Conservation (phyloP, 2,329 filamentous ascomycete genomes). For the Hypoxylon sp. region DNA sequence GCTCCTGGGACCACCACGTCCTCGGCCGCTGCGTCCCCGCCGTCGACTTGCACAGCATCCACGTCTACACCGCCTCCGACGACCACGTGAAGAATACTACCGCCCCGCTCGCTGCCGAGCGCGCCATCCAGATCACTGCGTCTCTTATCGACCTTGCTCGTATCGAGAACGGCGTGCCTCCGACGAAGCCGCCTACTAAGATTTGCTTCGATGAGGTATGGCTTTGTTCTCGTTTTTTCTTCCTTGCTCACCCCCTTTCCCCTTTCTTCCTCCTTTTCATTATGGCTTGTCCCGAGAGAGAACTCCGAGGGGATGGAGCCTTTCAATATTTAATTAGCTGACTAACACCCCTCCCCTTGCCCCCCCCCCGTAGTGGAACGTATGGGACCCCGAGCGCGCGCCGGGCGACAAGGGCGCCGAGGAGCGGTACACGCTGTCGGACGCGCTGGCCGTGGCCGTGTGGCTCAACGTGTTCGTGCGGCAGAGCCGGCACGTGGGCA, state of each 20-base stretch:
- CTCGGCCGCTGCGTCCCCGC: constrained; percentile 72
- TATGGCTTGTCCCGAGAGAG: too few relatives aligned
- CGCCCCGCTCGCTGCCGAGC: constrained; percentile 74
- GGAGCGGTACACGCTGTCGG: constrained; percentile 76
- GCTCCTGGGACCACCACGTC: constrained; percentile 76
- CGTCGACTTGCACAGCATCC: constrained; percentile 84
- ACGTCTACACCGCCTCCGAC: constrained; percentile 74
- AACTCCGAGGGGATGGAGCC: too few relatives aligned
- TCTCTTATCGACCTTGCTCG: constrained; percentile 76
- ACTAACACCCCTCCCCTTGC: too few relatives aligned
- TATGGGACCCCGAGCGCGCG: constrained; percentile 77
- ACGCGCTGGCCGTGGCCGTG: constrained; percentile 76
- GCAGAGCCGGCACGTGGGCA: constrained; percentile 73
- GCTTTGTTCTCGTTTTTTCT: too few relatives aligned
- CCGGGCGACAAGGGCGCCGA: constrained; percentile 76
- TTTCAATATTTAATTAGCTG: too few relatives aligned
- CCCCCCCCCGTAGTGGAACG: too few relatives aligned
- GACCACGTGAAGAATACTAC: constrained; percentile 59
- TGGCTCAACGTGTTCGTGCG: constrained; percentile 81
- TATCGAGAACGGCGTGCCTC: constrained; percentile 70
- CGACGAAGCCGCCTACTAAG: constrained; percentile 66
- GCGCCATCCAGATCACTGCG: constrained; percentile 74
- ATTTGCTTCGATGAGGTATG: constrained; percentile 89
- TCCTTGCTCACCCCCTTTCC: too few relatives aligned
- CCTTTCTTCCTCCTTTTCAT: too few relatives aligned